phyloP scores from a whole-genome alignment of 768 basidiomycete species.

The Tricholoma saponaceum region DNA sequence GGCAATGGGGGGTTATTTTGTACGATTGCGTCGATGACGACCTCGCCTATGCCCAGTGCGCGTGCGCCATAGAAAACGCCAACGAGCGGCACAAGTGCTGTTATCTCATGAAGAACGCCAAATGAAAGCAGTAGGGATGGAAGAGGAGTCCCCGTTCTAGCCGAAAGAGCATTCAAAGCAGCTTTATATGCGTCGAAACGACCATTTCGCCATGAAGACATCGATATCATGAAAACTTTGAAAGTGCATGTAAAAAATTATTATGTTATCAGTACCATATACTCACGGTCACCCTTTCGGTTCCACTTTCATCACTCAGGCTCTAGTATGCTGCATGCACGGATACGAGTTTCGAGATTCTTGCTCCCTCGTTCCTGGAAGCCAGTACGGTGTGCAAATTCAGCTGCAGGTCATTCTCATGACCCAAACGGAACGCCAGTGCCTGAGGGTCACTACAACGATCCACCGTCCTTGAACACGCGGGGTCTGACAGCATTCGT shows the following conservation, averaged over 20 bases:
- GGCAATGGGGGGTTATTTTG: conserved; percentile 13
- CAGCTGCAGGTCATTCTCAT: background rate
- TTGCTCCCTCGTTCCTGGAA: background rate
- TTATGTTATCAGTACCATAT: too few relatives aligned
- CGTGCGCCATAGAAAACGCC: conserved; percentile 70
- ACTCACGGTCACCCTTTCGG: too few relatives aligned
- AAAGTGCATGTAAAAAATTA: too few relatives aligned
- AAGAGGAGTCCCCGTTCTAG: conserved; percentile 69
- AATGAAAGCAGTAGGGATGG: conserved; percentile 79
- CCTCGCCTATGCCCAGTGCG: conserved; percentile 64
- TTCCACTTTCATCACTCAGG: background rate
- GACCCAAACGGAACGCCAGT: background rate
- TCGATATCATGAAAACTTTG: background rate
- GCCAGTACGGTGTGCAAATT: background rate
- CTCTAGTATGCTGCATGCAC: background rate
- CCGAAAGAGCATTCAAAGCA: conserved; percentile 56
- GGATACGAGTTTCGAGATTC: background rate
- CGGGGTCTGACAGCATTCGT: conserved; percentile 28
- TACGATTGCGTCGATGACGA: conserved; percentile 43
- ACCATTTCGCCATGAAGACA: conserved; percentile 10
- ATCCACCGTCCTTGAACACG: background rate
- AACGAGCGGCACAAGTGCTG: conserved; percentile 73
- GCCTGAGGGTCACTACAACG: background rate
- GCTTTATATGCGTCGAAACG: conserved; percentile 44
- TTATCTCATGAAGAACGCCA: conserved; percentile 79